phyloP scores from a whole-genome alignment of 2,329 filamentous ascomycete species.

The Cercospora canescens region DNA sequence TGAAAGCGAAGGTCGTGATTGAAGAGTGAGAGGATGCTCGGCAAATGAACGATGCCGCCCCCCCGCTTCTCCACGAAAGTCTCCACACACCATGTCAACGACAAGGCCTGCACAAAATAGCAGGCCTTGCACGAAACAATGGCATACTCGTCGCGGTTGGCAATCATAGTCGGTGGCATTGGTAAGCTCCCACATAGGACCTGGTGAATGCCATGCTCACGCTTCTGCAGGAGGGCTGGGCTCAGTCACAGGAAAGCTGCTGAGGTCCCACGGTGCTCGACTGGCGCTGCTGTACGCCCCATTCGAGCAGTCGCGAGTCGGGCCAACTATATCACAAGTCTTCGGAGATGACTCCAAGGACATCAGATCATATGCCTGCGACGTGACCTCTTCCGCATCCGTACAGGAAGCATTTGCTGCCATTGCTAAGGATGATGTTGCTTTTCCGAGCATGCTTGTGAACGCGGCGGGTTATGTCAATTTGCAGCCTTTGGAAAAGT shows the following conservation, averaged over 20 bases:
- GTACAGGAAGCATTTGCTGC: constrained; percentile 33
- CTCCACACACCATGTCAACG: neutral
- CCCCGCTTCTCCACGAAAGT: neutral
- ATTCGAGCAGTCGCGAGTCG: constrained; percentile 43
- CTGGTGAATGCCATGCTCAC: neutral
- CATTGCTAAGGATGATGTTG: constrained; percentile 26
- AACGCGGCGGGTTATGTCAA: constrained; percentile 45
- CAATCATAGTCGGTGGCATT: constrained; percentile 46
- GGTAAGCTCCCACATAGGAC: constrained; percentile 32
- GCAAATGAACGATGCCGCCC: neutral
- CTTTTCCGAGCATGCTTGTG: constrained; percentile 37
- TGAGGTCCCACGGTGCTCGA: constrained; percentile 44
- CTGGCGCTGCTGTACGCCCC: constrained; percentile 51
- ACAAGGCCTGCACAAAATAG: neutral
- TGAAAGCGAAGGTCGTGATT: neutral
- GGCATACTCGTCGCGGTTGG: constrained; percentile 41
- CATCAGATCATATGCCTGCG: constrained; percentile 37
- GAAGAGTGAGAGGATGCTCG: neutral
- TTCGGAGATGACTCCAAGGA: constrained; percentile 35
- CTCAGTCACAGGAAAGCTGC: constrained; percentile 43
- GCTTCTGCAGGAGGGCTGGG: constrained; percentile 42
- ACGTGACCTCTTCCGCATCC: constrained; percentile 35
- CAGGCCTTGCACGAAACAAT: neutral
- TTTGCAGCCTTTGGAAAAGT: constrained; percentile 45
- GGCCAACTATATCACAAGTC: constrained; percentile 38